Evolutionary conservation across 768 basidiomycete genomes (phyloP).

Genomic region (Tricholoma matsutake): DNA sequence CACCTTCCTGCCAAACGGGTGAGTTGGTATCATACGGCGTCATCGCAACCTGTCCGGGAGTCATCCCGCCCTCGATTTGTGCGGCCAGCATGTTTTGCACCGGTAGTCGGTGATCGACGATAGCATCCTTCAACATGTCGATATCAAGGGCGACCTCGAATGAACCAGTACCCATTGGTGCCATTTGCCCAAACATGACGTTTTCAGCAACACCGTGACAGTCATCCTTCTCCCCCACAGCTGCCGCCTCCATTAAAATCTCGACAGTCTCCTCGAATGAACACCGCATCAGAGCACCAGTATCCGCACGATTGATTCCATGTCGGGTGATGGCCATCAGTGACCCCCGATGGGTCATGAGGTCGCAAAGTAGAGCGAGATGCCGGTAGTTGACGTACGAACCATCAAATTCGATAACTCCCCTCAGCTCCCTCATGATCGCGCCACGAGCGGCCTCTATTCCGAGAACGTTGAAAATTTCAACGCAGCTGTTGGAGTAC

Average conservation of each 20-base stretch:
- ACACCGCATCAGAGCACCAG: constrained; percentile 97
- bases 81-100: constrained; percentile 78
- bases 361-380: constrained; percentile 91
- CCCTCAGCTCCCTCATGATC: constrained; percentile 89
- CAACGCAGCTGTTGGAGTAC: constrained; percentile 95
- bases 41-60: constrained; percentile 88
- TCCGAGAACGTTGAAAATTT: constrained; percentile 91
- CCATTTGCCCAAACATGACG: constrained; percentile 98
- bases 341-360: constrained; percentile 94
- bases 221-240: constrained; percentile 96
- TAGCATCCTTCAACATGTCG: constrained; percentile 97
- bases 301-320: constrained; percentile 98
- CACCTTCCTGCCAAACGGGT: constrained; percentile 74
- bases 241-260: constrained; percentile 97
- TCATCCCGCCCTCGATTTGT: constrained; percentile 85
- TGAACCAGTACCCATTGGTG: constrained; percentile 98
- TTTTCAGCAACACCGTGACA: constrained; percentile 99
- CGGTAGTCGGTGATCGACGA: constrained; percentile 92
- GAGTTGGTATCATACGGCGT: constrained; percentile 96
- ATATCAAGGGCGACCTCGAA: constrained; percentile 97
- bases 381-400: constrained; percentile 99
- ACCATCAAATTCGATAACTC: constrained; percentile 98
- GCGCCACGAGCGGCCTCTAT: constrained; percentile 96
- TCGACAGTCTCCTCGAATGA: constrained; percentile 99
- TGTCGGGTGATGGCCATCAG: constrained; percentile 99